A percentile compares a stretch with the other conserved stretches of the same genome.
phyloP scores from a whole-genome alignment of 192 early-diverging fungal genomes.

The Piromyces finnis region DNA sequence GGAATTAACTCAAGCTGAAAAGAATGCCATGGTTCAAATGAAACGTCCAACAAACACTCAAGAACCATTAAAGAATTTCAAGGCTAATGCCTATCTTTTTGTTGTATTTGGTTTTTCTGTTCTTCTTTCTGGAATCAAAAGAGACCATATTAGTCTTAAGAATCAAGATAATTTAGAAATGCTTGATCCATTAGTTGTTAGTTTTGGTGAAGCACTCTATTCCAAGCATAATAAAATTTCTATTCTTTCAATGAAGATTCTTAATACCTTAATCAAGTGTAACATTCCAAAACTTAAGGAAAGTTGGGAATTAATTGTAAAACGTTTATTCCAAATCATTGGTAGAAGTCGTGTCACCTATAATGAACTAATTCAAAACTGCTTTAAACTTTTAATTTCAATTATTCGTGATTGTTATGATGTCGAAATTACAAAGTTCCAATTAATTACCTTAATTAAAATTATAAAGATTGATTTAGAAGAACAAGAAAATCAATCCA shows the following conservation, averaged over 20 bases:
- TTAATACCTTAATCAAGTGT: conserved; percentile 48
- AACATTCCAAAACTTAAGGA: conserved; percentile 50
- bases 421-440: conserved; percentile 42
- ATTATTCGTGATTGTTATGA: conserved; percentile 61
- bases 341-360: conserved; percentile 36
- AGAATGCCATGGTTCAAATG: conserved; percentile 50
- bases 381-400: conserved; percentile 65
- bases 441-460: conserved; percentile 61
- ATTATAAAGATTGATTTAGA: conserved; percentile 78
- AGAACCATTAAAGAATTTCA: conserved; percentile 55
- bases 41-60: conserved; percentile 27
- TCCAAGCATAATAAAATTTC: conserved; percentile 59
- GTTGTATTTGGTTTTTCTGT: conserved; percentile 85
- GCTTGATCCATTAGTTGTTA: conserved; percentile 62
- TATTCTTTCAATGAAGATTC: conserved; percentile 46
- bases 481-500: conserved; percentile 64
- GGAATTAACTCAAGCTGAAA: conserved; percentile 13
- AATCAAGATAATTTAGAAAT: conserved; percentile 42
- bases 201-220: conserved; percentile 65
- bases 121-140: conserved; percentile 44
- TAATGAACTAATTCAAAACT: conserved; percentile 51
- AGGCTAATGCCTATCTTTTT: conserved; percentile 75
- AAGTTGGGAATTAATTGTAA: conserved; percentile 52
- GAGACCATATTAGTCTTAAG: conserved; percentile 13
- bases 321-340: conserved; percentile 60